Base-by-base conservation (phyloP, 257 asterid genomes). In the Cynanchum wilfordii region DNA sequence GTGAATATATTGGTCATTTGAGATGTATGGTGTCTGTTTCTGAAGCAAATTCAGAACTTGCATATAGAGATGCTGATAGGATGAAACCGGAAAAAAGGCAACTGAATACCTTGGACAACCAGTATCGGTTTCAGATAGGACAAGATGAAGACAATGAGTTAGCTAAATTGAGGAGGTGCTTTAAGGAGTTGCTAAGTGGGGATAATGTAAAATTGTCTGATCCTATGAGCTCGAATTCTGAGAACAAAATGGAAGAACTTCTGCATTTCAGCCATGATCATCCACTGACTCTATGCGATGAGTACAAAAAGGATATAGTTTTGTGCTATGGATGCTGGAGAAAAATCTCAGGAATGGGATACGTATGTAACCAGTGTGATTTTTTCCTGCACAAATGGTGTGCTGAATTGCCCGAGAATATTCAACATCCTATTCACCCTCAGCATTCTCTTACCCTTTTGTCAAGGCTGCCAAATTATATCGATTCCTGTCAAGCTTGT, bases 371-470 rank as follows among this genome's bases (percentile, higher is more conserved):
- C 7, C 10, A 64, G n/a, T 33, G 69, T n/a, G n/a, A 5, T 16
- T 64, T 36, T 64, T 36, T 38, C 49, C 50, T 64, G n/a, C 68
- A 63, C 38, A 64, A 17, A 36, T 64, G 69, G 69, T 54, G 69
- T 36, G 69, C 50, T 36, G 25, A 64, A 36, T 64, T 64, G 50
- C 69, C 69, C 50, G 0, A 5, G 27, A 17, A 64, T 15, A 19
- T 64, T 16, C 47, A 19, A 9, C 69, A 30, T 65, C 52, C 52
- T 38, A 38, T 40, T 30, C 69, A 65, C 33, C 29, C 52, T 65
- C 7, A 65, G 2, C 52, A 65, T 65, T 65, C 33, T n/a, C 30
- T 65, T 0, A 40, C 30, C 9, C 52, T 65, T 65, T 47, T 65
- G 3, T 65, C 69, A 38, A 40, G 52, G 1, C 7, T 20, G 6